Evolutionary conservation across 345 rosid genomes (phyloP).

Genomic region (Eucalyptus polyanthemos): DNA sequence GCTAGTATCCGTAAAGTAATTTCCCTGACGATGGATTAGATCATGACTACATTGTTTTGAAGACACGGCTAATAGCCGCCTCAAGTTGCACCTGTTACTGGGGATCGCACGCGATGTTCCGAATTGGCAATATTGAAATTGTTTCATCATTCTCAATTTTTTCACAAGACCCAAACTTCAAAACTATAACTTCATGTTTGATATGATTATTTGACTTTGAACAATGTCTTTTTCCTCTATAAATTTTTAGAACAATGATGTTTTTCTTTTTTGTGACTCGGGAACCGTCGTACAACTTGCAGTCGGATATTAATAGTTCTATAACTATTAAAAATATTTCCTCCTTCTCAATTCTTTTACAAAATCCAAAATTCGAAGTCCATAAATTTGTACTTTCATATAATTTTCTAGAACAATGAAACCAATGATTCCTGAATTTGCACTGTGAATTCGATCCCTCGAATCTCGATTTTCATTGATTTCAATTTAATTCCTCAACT

Average conservation of each 20-base stretch:
- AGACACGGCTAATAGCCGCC: fast-evolving
- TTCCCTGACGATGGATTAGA: not conserved
- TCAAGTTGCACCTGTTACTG: fast-evolving
- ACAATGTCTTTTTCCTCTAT: fast-evolving
- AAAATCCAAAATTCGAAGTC: too few species aligned
- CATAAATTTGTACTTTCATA: too few species aligned
- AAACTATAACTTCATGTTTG: too few species aligned
- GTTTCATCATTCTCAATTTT: fast-evolving
- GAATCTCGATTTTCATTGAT: too few species aligned
- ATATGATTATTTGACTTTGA: fast-evolving
- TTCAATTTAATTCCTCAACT: too few species aligned
- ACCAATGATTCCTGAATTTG: too few species aligned
- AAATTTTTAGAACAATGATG: too few species aligned
- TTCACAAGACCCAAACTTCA: fast-evolving
- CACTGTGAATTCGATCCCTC: fast-evolving
- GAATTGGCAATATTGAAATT: fast-evolving
- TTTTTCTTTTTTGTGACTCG: too few species aligned
- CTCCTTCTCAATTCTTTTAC: fast-evolving
- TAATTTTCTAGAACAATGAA: too few species aligned
- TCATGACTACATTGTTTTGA: fast-evolving
- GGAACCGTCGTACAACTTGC: too few species aligned
- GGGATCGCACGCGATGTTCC: fast-evolving
- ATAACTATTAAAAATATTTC: too few species aligned
- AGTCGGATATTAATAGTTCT: fast-evolving
- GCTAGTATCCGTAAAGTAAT: not conserved